Base-by-base conservation (phyloP, 1,139 yeast genomes). In the Yamadazyma diddensiae region DNA sequence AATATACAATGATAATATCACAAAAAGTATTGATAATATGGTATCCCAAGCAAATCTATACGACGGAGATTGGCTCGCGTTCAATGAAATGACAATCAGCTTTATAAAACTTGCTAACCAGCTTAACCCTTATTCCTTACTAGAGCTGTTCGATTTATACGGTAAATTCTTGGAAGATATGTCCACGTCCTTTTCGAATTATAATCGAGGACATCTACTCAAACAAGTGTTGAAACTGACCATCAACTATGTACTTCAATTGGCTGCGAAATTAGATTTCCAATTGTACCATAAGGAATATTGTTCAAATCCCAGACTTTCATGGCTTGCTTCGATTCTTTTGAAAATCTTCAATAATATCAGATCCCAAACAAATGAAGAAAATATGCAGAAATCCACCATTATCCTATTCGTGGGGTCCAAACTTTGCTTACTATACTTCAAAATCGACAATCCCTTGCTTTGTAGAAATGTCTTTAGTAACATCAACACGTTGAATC, bases 381-480 rank as follows among this genome's bases (percentile, higher is more conserved):
- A 69, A 4, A 62, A 62, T 33, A 54, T 51, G 31, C 59, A 55
- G 28, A 80, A 81, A 43, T 73, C 73, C 31, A 57, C 69, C 10
- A 62, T 81, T 17, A 62, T 83, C 21, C 49, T 82, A 24, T 72
- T 66, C 41, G 63, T 82, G 9, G 81, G 85, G 3, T 70, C 70
- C 16, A 62, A 68, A 32, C 57, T 84, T 26, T 83, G 92, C 52
- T 65, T 72, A 39, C 61, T 78, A 1, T 85, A 85, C 52, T 81
- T 80, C 53, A 63, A 60, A 33, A 67, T 82, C 24, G 74, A 68
- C 28, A 80, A 78, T 30, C 87, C 90, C 3, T 62, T 79, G 34
- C 62, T 82, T 9, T 83, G 94, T 52, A 77, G 83, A 20, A 83
- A 82, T 49, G 83, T 85, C 28, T 82, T 83, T 53, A 73, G 86